These are phyloP conservation scores for Ceratocystis colombiana DNA, from an alignment of 2,329 filamentous ascomycete genomes.

Conservation along the genomic window DNA sequence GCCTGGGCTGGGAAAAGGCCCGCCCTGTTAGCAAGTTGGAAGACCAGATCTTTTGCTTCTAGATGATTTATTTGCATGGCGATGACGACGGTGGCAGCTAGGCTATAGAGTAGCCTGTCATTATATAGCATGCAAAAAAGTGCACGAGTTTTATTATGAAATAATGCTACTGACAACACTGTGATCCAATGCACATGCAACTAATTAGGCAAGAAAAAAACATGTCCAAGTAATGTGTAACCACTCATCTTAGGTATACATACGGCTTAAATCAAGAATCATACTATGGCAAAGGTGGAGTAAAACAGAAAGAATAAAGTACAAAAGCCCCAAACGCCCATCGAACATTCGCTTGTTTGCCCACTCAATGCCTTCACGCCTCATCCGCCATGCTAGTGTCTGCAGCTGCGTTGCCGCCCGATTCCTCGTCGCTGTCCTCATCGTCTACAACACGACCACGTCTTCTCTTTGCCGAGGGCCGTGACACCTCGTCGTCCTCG, in stretches of 20 bases:
- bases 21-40: conserved; percentile 93
- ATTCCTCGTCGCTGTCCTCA: conserved; percentile 46
- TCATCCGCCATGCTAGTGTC: conserved; percentile 24
- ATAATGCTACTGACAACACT: conserved; percentile 18
- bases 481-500: conserved; percentile 44
- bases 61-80: conserved; percentile 26
- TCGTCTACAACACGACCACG: conserved; percentile 40
- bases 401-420: conserved; percentile 29
- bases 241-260: background rate
- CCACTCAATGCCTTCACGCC: conserved; percentile 7
- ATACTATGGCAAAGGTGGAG: conserved; percentile 8
- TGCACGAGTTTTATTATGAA: conserved; percentile 14
- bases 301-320: conserved; percentile 10
- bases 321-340: conserved; percentile 14
- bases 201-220: background rate
- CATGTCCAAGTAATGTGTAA: background rate
- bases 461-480: conserved; percentile 35
- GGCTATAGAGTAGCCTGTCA: background rate
- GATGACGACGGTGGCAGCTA: background rate
- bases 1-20: conserved; percentile 83
- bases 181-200: background rate
- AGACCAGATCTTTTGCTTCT: conserved; percentile 95
- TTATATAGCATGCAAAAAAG: background rate
- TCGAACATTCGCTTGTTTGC: background rate
- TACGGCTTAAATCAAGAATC: background rate